Evolutionary conservation across 1,139 yeast genomes (phyloP), one percentile per base, ranked within the genome.

Genomic region (Zygosaccharomyces sapae): DNA sequence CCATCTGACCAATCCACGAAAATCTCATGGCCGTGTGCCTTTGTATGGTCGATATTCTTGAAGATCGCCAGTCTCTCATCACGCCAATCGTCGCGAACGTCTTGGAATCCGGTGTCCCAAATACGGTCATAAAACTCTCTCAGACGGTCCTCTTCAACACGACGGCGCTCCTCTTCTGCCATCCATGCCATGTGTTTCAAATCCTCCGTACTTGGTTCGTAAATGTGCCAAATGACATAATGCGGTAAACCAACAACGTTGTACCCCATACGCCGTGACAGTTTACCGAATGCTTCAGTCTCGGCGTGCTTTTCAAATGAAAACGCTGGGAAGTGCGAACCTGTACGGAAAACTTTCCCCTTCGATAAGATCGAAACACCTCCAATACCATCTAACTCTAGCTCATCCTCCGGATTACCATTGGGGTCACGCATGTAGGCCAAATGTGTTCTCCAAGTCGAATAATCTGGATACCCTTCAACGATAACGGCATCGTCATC

Each of bases 111-210:
- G 54, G 79, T 75, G 53, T 74, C 78, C 87, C 90, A 86, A 24
- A 82, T 80, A 61, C 80, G 80, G 58, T 84, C 83, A 67, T 85
- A 86, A 50, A 83, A 79, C 62, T 81, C 81, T 58, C 78, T 78
- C 50, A 81, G 72, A 62, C 79, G 77, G 42, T 78, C 80, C 60
- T 85, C 88, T 63, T 80, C 84, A 53, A 77, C 72, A 57, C 79
- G 81, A 55, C 94, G 78, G 48, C 80, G 81, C 66, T 88, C 96
- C 67, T 88, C 96, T 59, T 86, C 79, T 0, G 95, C 96, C 95
- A 88, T 86, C 95, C 95, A 87, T 65, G 86, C 95, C 96, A 88
- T 88, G 64, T 88, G 95, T 69, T 86, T 84, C 69, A 86, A 73
- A 70, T 86, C 95, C 60, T 86, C 95, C 3, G 82, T 75, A 5